Evolutionary conservation across 2,329 filamentous ascomycete species (phyloP).

Genomic region (Pseudogymnoascus sp.): DNA sequence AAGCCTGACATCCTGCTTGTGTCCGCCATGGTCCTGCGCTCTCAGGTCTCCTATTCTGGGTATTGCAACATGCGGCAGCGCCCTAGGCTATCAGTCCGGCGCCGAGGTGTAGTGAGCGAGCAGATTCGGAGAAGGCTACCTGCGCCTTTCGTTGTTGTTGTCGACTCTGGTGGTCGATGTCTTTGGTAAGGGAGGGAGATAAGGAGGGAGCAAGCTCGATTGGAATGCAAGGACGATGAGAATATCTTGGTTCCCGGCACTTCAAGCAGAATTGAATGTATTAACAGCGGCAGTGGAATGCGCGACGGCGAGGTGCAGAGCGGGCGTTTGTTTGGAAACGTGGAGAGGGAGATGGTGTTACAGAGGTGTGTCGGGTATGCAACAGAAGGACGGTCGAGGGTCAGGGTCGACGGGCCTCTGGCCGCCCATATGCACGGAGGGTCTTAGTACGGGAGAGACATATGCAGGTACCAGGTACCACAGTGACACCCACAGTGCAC

Average conservation of each 20-base stretch:
- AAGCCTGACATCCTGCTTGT: conserved; percentile 50
- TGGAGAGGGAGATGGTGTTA: neutral
- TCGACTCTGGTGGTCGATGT: neutral
- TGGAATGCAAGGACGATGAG: neutral
- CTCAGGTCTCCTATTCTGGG: neutral
- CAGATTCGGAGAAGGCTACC: neutral
- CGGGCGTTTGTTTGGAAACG: neutral
- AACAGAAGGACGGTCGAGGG: neutral
- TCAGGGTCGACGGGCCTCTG: neutral
- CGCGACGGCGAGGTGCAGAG: neutral
- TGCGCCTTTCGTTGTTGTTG: neutral
- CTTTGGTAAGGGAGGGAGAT: neutral
- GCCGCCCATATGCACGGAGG: neutral
- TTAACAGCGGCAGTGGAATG: neutral
- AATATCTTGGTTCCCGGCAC: neutral
- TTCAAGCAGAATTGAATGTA: neutral
- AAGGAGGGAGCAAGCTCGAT: neutral
- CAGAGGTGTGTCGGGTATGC: neutral
- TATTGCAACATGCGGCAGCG: neutral
- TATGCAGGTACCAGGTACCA: neutral
- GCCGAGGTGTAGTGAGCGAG: neutral
- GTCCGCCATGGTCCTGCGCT: conserved; percentile 28
- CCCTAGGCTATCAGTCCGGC: neutral
- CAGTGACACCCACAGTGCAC: neutral
- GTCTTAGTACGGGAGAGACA: neutral